Conservation (phyloP, 148 eudicot species). For the Vaccinium macrocarpon region DNA sequence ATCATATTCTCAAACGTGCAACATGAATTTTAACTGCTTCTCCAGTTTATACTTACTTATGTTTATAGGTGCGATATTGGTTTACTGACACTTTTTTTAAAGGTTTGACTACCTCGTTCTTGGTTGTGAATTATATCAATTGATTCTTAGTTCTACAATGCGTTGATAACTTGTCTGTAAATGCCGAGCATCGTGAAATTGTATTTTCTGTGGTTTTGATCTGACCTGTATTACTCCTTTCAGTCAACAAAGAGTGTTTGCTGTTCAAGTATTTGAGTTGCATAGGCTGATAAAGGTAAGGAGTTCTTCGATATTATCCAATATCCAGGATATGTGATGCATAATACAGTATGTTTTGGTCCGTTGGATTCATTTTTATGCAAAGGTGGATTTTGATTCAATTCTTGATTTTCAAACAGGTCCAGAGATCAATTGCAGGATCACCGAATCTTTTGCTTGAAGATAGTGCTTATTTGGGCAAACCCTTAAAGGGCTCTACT, state of each 20-base stretch:
- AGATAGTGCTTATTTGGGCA: constrained; percentile 42
- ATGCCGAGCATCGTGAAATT: constrained; percentile 8
- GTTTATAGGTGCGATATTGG: neutral
- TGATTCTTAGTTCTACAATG: constrained; percentile 8
- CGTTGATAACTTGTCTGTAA: constrained; percentile 14
- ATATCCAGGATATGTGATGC: neutral
- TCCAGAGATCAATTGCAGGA: constrained; percentile 78
- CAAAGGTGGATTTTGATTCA: neutral
- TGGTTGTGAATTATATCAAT: constrained; percentile 7
- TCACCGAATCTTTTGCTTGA: constrained; percentile 68
- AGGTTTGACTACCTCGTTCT: constrained; percentile 6
- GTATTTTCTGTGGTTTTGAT: constrained; percentile 18
- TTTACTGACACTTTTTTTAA: neutral
- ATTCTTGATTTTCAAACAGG: constrained; percentile 49
- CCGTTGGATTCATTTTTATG: neutral
- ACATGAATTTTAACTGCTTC: neutral
- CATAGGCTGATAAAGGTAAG: constrained; percentile 88
- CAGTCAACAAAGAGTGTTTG: constrained; percentile 92
- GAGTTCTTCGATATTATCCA: neutral
- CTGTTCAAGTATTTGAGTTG: constrained; percentile 93
- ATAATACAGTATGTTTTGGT: neutral
- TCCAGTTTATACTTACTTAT: neutral
- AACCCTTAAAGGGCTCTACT: constrained; percentile 39
- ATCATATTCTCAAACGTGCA: neutral
- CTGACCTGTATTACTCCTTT: constrained; percentile 26